phyloP scores from a whole-genome alignment of 2,329 filamentous ascomycete species.

The Pseudogymnoascus sp. region DNA sequence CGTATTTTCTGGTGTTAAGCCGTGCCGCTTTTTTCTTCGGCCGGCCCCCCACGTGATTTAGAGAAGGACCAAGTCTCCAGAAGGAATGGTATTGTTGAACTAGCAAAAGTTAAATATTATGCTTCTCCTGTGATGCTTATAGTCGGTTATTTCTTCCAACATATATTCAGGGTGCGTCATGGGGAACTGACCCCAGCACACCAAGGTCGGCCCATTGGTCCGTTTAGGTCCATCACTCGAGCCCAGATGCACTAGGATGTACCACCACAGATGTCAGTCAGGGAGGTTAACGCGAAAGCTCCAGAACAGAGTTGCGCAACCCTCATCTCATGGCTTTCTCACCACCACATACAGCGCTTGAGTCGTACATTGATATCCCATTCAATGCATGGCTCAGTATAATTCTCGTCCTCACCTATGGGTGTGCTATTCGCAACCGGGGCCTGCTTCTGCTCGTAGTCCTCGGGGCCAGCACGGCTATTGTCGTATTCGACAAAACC shows the following conservation, averaged over 20 bases:
- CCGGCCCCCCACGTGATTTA: background rate
- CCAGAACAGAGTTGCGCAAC: background rate
- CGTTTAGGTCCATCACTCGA: background rate
- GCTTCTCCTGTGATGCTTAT: background rate
- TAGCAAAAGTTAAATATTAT: background rate
- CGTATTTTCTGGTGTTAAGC: background rate
- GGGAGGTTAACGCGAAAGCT: background rate
- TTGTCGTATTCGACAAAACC: conserved; percentile 16
- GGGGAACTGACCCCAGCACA: background rate
- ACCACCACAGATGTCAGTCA: background rate
- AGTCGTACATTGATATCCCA: conserved; percentile 20
- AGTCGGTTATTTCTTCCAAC: background rate
- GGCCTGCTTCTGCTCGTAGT: conserved; percentile 16
- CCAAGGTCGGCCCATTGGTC: background rate
- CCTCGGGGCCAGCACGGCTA: conserved; percentile 13
- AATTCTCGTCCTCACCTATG: conserved; percentile 21
- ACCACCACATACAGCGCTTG: conserved; percentile 12
- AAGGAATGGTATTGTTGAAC: background rate
- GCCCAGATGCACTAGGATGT: background rate
- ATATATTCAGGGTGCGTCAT: background rate
- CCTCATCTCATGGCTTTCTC: conserved; percentile 12
- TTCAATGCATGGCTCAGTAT: conserved; percentile 21
- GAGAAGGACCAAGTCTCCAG: background rate
- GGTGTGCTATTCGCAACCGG: conserved; percentile 18
- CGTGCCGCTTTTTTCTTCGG: background rate